Conservation (phyloP, 345 rosid species). For the Brassica juncea region DNA sequence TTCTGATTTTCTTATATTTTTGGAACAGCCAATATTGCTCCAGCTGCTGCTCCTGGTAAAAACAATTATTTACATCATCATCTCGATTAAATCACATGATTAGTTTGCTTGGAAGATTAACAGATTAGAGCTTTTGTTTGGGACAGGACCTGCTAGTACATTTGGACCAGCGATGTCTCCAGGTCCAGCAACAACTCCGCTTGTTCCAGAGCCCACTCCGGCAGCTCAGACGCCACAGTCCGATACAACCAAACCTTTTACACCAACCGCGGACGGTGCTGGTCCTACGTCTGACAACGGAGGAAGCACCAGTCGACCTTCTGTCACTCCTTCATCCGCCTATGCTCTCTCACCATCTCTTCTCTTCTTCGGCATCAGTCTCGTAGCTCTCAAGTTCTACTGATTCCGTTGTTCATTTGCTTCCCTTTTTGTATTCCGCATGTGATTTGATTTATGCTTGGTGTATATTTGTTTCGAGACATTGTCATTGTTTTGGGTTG, state of each 20-base stretch:
- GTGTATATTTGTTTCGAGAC: constrained; percentile 7
- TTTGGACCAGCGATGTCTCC: constrained; percentile 58
- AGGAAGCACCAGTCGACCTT: constrained; percentile 49
- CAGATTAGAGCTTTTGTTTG: neutral
- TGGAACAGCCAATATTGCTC: constrained; percentile 51
- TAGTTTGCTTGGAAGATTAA: neutral
- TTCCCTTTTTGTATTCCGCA: neutral
- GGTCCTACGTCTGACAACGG: constrained; percentile 54
- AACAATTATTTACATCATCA: neutral
- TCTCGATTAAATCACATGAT: neutral
- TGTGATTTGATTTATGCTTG: constrained; percentile 17
- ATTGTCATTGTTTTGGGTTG: constrained; percentile 24
- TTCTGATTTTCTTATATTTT: neutral
- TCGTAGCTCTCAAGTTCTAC: constrained; percentile 45
- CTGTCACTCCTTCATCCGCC: constrained; percentile 57
- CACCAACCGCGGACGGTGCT: constrained; percentile 46
- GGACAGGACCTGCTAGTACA: constrained; percentile 54
- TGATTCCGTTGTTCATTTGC: constrained; percentile 25
- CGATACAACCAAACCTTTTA: constrained; percentile 49
- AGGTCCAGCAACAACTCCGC: constrained; percentile 50
- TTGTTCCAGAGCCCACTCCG: constrained; percentile 62
- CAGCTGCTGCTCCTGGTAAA: constrained; percentile 85
- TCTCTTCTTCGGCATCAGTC: constrained; percentile 48
- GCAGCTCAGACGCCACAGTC: constrained; percentile 62
- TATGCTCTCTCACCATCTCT: constrained; percentile 51